A percentile compares a stretch with the other conserved stretches of the same genome.
phyloP scores from a whole-genome alignment of 441 rosid genomes.

The Erodium trifolium region DNA sequence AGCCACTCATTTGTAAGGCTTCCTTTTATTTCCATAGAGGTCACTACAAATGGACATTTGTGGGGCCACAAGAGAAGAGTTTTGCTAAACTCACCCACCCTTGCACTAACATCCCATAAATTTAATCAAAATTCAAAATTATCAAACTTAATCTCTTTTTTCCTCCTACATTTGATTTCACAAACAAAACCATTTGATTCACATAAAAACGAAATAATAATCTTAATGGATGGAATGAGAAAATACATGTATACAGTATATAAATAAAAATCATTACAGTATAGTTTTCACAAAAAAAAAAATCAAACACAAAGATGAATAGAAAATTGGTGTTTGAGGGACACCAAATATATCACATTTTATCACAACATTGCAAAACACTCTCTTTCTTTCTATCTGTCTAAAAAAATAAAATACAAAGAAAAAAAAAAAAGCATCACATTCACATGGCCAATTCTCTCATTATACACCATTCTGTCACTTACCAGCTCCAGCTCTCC shows the following conservation, averaged over 20 bases:
- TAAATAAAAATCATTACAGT: not conserved
- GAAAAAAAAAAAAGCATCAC: not conserved
- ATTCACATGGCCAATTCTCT: not conserved
- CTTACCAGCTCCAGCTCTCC: constrained; percentile 45
- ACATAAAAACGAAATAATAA: too few species aligned
- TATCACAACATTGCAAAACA: not conserved
- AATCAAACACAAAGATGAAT: not conserved
- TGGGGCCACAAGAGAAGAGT: too few species aligned
- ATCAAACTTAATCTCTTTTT: too few species aligned
- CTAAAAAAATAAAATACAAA: not conserved
- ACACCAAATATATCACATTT: not conserved
- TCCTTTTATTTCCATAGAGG: too few species aligned
- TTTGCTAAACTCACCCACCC: too few species aligned
- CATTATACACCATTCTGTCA: constrained; percentile 21
- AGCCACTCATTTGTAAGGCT: too few species aligned
- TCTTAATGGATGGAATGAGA: not conserved
- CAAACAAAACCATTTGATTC: too few species aligned
- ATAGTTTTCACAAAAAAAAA: not conserved
- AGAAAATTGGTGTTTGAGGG: not conserved
- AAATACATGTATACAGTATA: not conserved
- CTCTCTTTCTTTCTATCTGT: not conserved
- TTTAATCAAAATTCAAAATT: too few species aligned
- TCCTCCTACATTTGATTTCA: too few species aligned
- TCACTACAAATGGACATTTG: too few species aligned
- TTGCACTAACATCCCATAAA: too few species aligned